A percentile compares a stretch with the other conserved stretches of the same genome.
phyloP scores from a whole-genome alignment of 1,139 yeast genomes.

The Suhomyces choctaworum region DNA sequence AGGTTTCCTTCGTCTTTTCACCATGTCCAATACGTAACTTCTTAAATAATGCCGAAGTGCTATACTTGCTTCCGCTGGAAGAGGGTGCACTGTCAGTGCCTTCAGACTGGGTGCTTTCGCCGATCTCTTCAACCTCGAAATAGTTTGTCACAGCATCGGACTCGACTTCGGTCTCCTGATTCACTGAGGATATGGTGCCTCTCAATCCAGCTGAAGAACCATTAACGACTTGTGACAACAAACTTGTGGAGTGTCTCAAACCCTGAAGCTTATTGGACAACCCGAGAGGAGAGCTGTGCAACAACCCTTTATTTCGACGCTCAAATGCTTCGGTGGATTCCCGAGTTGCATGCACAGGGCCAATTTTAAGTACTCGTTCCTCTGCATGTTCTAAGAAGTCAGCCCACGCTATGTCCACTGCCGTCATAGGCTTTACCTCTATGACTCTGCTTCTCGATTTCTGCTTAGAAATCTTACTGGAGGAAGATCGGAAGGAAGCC shows the following conservation, averaged over 20 bases:
- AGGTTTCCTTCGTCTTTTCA: conserved; percentile 18
- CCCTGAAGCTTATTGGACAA: conserved; percentile 27
- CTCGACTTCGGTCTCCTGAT: conserved; percentile 24
- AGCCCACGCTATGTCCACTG: conserved; percentile 71
- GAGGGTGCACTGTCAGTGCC: conserved; percentile 6
- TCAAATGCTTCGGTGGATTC: conserved; percentile 53
- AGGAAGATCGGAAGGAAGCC: conserved; percentile 28
- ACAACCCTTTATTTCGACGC: conserved; percentile 53
- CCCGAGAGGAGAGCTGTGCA: conserved; percentile 64
- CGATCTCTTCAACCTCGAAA: conserved; percentile 24
- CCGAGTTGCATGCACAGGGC: conserved; percentile 45
- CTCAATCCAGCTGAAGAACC: conserved; percentile 40
- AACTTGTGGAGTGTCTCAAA: conserved; percentile 16
- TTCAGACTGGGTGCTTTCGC: conserved; percentile 14
- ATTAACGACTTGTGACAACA: conserved; percentile 58
- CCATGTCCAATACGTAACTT: conserved; percentile 21
- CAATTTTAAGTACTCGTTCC: conserved; percentile 72
- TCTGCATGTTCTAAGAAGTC: conserved; percentile 56
- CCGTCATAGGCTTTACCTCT: conserved; percentile 57
- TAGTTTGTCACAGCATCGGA: conserved; percentile 32
- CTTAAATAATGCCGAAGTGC: conserved; percentile 21
- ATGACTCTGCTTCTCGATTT: conserved; percentile 30
- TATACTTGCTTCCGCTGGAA: conserved; percentile 8
- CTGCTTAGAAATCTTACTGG: conserved; percentile 12
- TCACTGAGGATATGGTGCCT: conserved; percentile 17